Conservation (phyloP, 2,329 filamentous ascomycete species). For the Knoxdaviesia proteae region DNA sequence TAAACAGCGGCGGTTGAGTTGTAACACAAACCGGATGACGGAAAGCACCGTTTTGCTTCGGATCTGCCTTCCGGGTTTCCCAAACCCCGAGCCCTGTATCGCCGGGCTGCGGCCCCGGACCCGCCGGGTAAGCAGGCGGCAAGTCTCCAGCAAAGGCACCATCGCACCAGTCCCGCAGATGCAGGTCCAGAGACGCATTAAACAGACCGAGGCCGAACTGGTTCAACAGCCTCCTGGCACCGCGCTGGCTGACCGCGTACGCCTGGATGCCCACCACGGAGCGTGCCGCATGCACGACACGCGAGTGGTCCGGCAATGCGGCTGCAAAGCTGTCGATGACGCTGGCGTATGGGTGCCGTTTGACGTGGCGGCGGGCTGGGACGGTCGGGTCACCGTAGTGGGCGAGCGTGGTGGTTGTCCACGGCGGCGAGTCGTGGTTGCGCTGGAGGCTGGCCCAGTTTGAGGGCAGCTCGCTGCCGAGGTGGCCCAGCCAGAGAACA, state of each 20-base stretch:
- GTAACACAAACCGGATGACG: constrained; percentile 1
- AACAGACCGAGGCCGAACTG: constrained; percentile 20
- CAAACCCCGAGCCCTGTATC: too few species aligned
- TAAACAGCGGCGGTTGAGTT: constrained; percentile 3
- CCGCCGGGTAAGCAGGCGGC: too few species aligned
- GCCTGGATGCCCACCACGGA: constrained; percentile 15
- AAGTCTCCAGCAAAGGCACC: constrained; percentile 7
- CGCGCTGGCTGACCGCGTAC: constrained; percentile 23
- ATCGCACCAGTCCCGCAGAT: constrained; percentile 24
- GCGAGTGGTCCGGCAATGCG: constrained; percentile 19
- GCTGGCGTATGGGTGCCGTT: constrained; percentile 15
- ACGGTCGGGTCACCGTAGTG: constrained; percentile 16
- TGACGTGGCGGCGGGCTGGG: constrained; percentile 8
- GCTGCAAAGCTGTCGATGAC: constrained; percentile 6
- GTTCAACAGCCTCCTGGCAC: constrained; percentile 20
- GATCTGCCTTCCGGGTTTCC: too few species aligned
- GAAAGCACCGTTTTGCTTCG: too few species aligned
- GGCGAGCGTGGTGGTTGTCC: not conserved
- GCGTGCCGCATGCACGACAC: constrained; percentile 20
- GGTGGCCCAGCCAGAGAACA: constrained; percentile 28
- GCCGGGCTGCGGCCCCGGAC: too few species aligned
- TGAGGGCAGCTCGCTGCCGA: constrained; percentile 16
- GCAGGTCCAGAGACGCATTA: constrained; percentile 19
- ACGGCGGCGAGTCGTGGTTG: not conserved
- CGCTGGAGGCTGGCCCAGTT: constrained; percentile 1